These are phyloP conservation scores for Flueggea neowawraea DNA, from an alignment of 441 rosid genomes.

Conservation along the genomic window DNA sequence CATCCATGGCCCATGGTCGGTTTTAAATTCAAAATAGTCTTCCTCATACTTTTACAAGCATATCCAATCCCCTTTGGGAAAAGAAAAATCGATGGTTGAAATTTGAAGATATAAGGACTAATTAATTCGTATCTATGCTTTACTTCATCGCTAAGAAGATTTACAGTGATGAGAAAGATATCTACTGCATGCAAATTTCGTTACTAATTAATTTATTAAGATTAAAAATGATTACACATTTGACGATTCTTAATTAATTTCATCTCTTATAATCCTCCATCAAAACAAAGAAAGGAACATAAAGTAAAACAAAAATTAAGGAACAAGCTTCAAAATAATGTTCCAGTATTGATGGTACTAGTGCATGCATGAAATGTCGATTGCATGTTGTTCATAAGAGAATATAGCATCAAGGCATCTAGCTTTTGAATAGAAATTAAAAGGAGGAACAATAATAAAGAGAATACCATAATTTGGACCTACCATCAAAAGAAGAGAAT, in stretches of 20 bases:
- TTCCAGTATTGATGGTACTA: not conserved
- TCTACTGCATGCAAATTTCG: not conserved
- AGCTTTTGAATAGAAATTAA: constrained; percentile 22
- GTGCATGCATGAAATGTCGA: not conserved
- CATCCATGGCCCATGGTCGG: constrained; percentile 11
- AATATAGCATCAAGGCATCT: constrained; percentile 2
- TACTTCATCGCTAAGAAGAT: constrained; percentile 12
- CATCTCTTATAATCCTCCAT: too few species aligned
- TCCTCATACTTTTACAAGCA: too few species aligned
- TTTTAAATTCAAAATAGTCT: constrained; percentile 14
- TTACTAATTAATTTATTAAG: not conserved
- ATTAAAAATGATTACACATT: not conserved
- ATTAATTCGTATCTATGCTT: constrained; percentile 6
- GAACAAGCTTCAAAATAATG: not conserved
- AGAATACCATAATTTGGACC: constrained; percentile 31
- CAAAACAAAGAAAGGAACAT: too few species aligned
- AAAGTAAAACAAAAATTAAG: not conserved
- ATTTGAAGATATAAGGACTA: too few species aligned
- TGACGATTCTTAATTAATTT: too few species aligned
- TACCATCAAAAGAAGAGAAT: constrained; percentile 56
- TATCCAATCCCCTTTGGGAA: too few species aligned
- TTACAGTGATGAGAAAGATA: constrained; percentile 2
- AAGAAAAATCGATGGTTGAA: too few species aligned
- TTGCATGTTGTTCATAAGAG: not conserved
- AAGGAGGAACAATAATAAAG: constrained; percentile 37